phyloP scores from a whole-genome alignment of 208 protist species.

The Borovskyia barvae region DNA sequence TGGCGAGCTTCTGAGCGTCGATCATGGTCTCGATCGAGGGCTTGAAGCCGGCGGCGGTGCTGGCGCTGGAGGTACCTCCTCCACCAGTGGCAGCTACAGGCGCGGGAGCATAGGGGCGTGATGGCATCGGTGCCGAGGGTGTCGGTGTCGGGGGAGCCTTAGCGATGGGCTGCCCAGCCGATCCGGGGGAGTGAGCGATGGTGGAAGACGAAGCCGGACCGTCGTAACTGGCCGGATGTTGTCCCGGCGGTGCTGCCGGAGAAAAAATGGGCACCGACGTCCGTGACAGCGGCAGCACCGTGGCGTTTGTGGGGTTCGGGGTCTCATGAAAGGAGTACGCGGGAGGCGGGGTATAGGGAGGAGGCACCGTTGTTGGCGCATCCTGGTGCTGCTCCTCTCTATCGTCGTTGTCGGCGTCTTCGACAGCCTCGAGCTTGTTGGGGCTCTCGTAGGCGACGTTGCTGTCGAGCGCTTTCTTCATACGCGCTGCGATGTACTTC shows the following conservation, averaged over 20 bases:
- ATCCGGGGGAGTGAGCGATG: too few species aligned
- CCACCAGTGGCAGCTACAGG: neutral
- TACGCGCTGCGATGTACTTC: slow-evolving; percentile 67
- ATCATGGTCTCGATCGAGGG: slow-evolving; percentile 73
- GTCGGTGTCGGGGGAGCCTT: neutral
- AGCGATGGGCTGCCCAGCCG: too few species aligned
- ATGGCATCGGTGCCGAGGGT: neutral
- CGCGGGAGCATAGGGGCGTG: neutral
- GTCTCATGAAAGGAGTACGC: slow-evolving; percentile 15
- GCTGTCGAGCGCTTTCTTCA: slow-evolving; percentile 69
- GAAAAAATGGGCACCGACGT: slow-evolving; percentile 11
- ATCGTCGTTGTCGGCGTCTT: slow-evolving; percentile 2
- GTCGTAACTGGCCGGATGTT: neutral
- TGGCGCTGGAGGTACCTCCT: slow-evolving; percentile 15
- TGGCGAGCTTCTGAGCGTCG: slow-evolving; percentile 72
- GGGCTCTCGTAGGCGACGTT: slow-evolving; percentile 51
- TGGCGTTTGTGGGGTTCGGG: neutral
- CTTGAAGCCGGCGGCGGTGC: slow-evolving; percentile 10
- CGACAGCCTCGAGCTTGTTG: slow-evolving; percentile 33
- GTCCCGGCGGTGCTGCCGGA: neutral
- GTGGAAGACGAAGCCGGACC: neutral
- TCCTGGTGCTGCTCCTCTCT: neutral
- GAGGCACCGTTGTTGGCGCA: neutral
- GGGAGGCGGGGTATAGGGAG: slow-evolving; percentile 8
- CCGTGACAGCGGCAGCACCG: neutral